These are phyloP conservation scores for Fusarium agapanthi DNA, from an alignment of 2,329 filamentous ascomycete species.

Conservation along the genomic window DNA sequence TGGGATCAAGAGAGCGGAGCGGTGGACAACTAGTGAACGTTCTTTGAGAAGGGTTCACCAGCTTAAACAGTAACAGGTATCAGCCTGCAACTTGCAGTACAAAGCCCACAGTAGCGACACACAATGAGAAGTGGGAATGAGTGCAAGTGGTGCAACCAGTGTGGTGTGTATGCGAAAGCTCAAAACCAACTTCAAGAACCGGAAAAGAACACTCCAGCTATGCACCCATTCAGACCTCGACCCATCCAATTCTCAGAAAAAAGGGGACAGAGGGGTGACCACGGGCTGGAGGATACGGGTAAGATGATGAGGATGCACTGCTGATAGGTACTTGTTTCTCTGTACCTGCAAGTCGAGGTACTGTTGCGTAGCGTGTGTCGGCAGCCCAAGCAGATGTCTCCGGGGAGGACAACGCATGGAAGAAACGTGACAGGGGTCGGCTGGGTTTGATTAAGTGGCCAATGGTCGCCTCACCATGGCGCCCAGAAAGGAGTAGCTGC, in stretches of 20 bases:
- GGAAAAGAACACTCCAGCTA: conserved; percentile 28
- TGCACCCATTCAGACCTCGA: conserved; percentile 11
- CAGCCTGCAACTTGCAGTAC: conserved; percentile 30
- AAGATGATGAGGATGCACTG: conserved; percentile 8
- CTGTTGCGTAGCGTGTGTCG: conserved; percentile 26
- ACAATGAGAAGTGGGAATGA: conserved; percentile 7
- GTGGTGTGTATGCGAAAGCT: conserved; percentile 26
- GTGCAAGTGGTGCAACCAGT: conserved; percentile 15
- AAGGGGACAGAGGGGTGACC: conserved; percentile 30
- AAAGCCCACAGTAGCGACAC: conserved; percentile 18
- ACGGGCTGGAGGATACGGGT: conserved; percentile 11
- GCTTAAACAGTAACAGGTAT: conserved; percentile 10
- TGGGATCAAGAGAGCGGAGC: conserved; percentile 37
- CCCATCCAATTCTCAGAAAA: conserved; percentile 26
- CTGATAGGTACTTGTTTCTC: neutral
- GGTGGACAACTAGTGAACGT: conserved; percentile 35
- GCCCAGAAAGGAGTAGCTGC: conserved; percentile 56
- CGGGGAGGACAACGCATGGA: conserved; percentile 58
- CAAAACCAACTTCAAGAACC: conserved; percentile 23
- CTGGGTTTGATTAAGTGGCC: conserved; percentile 62
- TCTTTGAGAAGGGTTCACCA: conserved; percentile 26
- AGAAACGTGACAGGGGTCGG: conserved; percentile 60
- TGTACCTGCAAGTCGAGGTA: conserved; percentile 26
- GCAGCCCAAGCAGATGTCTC: conserved; percentile 36
- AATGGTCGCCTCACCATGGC: conserved; percentile 54